These are phyloP conservation scores for Sporothrix phasma DNA, from an alignment of 2,329 filamentous ascomycete species.

Conservation along the genomic window DNA sequence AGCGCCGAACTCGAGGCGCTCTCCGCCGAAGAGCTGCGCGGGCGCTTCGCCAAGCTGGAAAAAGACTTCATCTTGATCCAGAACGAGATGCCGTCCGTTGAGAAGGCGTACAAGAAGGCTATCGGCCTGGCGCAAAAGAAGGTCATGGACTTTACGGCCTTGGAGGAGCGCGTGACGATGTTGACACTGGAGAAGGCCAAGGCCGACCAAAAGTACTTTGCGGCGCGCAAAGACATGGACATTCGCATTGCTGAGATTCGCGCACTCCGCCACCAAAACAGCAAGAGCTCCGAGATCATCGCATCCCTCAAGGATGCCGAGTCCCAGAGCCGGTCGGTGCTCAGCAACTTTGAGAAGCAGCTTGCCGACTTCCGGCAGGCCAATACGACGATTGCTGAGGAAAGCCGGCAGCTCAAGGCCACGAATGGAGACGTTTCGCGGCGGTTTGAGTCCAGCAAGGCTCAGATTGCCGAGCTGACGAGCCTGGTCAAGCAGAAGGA, in stretches of 20 bases:
- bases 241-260: slow-evolving; percentile 71
- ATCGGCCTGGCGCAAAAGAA: slow-evolving; percentile 79
- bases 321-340: slow-evolving; percentile 60
- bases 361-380: slow-evolving; percentile 71
- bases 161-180: slow-evolving; percentile 69
- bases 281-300: slow-evolving; percentile 88
- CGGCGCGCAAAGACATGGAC: slow-evolving; percentile 88
- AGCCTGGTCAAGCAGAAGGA: slow-evolving; percentile 69
- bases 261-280: slow-evolving; percentile 69
- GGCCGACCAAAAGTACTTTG: slow-evolving; percentile 96
- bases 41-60: slow-evolving; percentile 64
- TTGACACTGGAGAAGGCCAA: slow-evolving; percentile 85
- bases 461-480: slow-evolving; percentile 68
- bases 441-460: slow-evolving; percentile 59
- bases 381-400: slow-evolving; percentile 57
- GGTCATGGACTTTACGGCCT: slow-evolving; percentile 60
- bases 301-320: slow-evolving; percentile 88
- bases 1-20: slow-evolving; percentile 47
- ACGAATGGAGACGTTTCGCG: slow-evolving; percentile 60
- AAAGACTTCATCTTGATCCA: slow-evolving; percentile 76
- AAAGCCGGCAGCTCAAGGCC: slow-evolving; percentile 67
- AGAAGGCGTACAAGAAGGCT: slow-evolving; percentile 82
- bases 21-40: slow-evolving; percentile 59
- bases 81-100: slow-evolving; percentile 79
- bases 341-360: slow-evolving; percentile 86